phyloP scores from a whole-genome alignment of 768 basidiomycete species.

The Cantharellus anzutake region DNA sequence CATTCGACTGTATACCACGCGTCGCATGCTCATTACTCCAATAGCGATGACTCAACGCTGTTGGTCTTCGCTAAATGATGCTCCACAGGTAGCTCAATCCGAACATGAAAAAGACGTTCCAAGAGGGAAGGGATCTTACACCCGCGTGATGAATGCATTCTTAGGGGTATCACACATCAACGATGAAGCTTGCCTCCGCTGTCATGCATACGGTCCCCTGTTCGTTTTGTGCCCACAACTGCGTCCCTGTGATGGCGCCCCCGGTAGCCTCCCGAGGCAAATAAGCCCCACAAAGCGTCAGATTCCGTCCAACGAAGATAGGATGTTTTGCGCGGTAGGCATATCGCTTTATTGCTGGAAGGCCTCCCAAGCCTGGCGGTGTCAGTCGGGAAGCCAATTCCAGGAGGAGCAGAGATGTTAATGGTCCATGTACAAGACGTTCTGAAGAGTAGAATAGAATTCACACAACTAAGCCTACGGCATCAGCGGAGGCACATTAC shows the following conservation, averaged over 20 bases:
- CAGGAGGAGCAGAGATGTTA: slow-evolving; percentile 62
- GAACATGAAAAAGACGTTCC: too few relatives aligned
- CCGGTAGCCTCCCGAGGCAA: slow-evolving; percentile 1
- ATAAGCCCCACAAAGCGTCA: slow-evolving; percentile 10
- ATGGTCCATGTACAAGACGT: slow-evolving; percentile 68
- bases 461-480: background rate
- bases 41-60: too few relatives aligned
- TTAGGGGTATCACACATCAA: too few relatives aligned
- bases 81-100: too few relatives aligned
- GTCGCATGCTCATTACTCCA: too few relatives aligned
- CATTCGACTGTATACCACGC: too few relatives aligned
- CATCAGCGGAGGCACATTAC: background rate
- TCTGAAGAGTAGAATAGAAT: slow-evolving; percentile 22
- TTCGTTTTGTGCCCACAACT: slow-evolving; percentile 41
- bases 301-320: slow-evolving; percentile 14
- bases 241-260: slow-evolving; percentile 19
- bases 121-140: too few relatives aligned
- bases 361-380: slow-evolving; percentile 27
- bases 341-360: slow-evolving; percentile 28
- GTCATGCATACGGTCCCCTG: slow-evolving; percentile 51
- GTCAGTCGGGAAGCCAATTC: slow-evolving; percentile 33
- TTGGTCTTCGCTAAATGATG: too few relatives aligned
- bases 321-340: slow-evolving; percentile 50
- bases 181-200: slow-evolving; percentile 11
- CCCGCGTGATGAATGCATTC: too few relatives aligned